Evolutionary conservation across 129 eudicot genomes (phyloP).

Genomic region (Flaveria trinervia): DNA sequence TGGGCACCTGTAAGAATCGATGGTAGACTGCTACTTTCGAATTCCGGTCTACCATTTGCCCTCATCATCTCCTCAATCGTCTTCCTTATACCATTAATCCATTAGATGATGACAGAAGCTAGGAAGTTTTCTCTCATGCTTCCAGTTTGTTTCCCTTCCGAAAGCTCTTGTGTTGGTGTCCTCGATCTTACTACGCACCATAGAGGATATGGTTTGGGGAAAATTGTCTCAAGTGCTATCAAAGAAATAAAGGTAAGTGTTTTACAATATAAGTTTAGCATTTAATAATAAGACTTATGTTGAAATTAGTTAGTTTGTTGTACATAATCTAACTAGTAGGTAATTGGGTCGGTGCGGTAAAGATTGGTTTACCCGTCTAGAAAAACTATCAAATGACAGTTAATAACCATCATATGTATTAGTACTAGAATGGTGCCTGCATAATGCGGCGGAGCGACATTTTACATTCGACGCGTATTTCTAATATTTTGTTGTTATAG

Average conservation of each 20-base stretch:
- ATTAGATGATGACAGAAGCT: not conserved
- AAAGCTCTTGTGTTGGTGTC: constrained; percentile 31
- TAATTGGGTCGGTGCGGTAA: too few relatives aligned
- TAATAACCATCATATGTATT: too few relatives aligned
- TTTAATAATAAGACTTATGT: too few relatives aligned
- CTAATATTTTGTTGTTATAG: too few relatives aligned
- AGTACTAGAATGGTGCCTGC: too few relatives aligned
- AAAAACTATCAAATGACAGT: too few relatives aligned
- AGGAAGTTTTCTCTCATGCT: not conserved
- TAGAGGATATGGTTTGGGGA: not conserved
- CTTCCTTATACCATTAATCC: not conserved
- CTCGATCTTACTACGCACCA: not conserved
- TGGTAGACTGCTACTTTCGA: constrained; percentile 16
- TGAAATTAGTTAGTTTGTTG: too few relatives aligned
- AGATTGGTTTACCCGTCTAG: too few relatives aligned
- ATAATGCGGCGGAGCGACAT: too few relatives aligned
- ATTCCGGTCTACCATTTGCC: constrained; percentile 25
- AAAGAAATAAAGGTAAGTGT: not conserved
- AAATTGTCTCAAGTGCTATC: not conserved
- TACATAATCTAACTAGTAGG: too few relatives aligned
- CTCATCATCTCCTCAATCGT: not conserved
- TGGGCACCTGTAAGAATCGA: constrained; percentile 21
- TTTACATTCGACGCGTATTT: too few relatives aligned
- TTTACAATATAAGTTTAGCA: not conserved
- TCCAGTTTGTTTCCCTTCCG: constrained; percentile 11